Percentiles rank a stretch among this genome's conserved stretches.
phyloP scores from a whole-genome alignment of 768 basidiomycete species.

The Austroboletus festivus region DNA sequence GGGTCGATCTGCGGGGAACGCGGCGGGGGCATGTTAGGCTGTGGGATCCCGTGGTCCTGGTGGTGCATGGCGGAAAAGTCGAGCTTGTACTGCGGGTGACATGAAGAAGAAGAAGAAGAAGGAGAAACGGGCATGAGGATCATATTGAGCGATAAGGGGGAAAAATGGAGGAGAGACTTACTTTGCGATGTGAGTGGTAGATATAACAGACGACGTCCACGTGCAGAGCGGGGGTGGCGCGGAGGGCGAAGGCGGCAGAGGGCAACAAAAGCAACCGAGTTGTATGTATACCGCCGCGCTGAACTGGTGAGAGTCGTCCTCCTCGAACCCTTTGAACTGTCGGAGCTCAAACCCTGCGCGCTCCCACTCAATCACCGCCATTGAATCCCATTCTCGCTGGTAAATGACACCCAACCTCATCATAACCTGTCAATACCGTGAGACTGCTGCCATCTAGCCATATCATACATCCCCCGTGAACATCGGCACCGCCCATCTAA shows the following conservation, averaged over 20 bases:
- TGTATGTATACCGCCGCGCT: no score
- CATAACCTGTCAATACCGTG: no score
- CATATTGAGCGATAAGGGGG: slow-evolving; percentile 1
- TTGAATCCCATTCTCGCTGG: no score
- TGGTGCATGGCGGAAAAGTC: slow-evolving; percentile 45
- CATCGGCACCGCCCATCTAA: background rate
- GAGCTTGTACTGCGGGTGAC: slow-evolving; percentile 32
- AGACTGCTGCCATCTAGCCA: no score
- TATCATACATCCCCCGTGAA: background rate
- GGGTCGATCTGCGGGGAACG: slow-evolving; percentile 70
- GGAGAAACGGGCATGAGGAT: slow-evolving; percentile 21
- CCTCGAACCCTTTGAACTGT: background rate
- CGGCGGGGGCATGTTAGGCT: slow-evolving; percentile 41
- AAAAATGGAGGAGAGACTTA: slow-evolving; percentile 10
- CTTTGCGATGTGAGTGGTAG: background rate
- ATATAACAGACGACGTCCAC: background rate
- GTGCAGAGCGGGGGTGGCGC: background rate
- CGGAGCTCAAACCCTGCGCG: background rate
- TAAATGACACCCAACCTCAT: no score
- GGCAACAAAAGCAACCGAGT: no score
- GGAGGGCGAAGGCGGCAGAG: no score
- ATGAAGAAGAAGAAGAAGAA: slow-evolving; percentile 20
- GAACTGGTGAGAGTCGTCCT: no score
- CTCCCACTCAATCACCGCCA: background rate
- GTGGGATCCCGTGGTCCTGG: slow-evolving; percentile 41